Percentiles rank a stretch among this genome's conserved stretches.
These are phyloP conservation scores for Colletotrichum viniferum DNA, from an alignment of 2,329 filamentous ascomycete species.

Conservation along the genomic window DNA sequence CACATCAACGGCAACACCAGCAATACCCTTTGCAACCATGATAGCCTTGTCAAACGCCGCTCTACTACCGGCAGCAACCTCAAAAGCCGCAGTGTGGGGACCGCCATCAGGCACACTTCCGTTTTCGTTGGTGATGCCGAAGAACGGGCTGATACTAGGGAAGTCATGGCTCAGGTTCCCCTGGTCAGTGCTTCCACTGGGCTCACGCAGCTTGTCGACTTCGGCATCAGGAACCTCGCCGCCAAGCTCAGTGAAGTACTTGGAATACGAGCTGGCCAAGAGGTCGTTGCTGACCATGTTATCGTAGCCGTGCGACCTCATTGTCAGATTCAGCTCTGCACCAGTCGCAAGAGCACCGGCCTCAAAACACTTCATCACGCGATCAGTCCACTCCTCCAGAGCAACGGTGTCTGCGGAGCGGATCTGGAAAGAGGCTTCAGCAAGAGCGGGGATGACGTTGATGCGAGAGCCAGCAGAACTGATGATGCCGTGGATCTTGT, in stretches of 20 bases:
- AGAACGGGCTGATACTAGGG: constrained; percentile 28
- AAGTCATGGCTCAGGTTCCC: constrained; percentile 34
- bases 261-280: constrained; percentile 26
- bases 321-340: constrained; percentile 38
- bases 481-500: constrained; percentile 56
- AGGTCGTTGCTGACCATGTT: constrained; percentile 34
- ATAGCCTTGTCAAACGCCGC: constrained; percentile 50
- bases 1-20: constrained; percentile 52
- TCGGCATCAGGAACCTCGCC: constrained; percentile 27
- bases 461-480: constrained; percentile 41
- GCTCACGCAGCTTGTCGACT: constrained; percentile 28
- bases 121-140: constrained; percentile 29
- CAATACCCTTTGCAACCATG: constrained; percentile 51
- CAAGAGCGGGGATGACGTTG: constrained; percentile 54
- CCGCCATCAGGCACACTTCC: constrained; percentile 30
- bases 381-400: constrained; percentile 25
- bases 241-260: constrained; percentile 26
- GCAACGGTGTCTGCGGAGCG: constrained; percentile 48
- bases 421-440: constrained; percentile 62
- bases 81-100: constrained; percentile 59
- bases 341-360: constrained; percentile 32
- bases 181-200: constrained; percentile 30
- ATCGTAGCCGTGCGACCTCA: constrained; percentile 31
- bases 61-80: constrained; percentile 51
- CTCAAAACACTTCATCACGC: constrained; percentile 30